Base-by-base conservation (phyloP, 306 rosid species). In the Geum urbanum region DNA sequence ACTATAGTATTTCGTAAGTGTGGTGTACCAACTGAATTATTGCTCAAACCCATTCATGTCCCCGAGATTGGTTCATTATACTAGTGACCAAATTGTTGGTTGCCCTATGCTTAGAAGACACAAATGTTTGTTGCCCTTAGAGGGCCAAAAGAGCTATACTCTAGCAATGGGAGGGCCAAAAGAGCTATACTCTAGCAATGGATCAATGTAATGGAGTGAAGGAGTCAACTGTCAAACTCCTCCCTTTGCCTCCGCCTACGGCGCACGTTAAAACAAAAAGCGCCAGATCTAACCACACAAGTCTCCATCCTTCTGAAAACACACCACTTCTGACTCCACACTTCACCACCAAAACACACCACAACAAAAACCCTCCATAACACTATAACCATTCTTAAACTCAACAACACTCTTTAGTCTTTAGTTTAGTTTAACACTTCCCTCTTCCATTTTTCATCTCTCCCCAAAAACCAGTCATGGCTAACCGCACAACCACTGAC, bases 181-280 rank as follows among this genome's bases (percentile, higher is more conserved):
- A 53, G 0, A 39, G 96, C 86, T 90, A 27, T 27, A 27, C 32
- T 54, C 4, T 54, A 32, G 41, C 11, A 9, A 24, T 27, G 40
- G 18, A 6, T 8, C 18, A 7, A 14, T 3, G 15, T 1, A n/a
- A 3, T 43, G 76, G 39, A 46, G 78, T 27, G 39, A 46, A 76
- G 58, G 0, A 39, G 96, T 89, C 92, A 78, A 78, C 55, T 80
- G 85, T 84, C 92, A 87, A 71, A 72, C 2, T 15, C 41, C 54
- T 12, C 44, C 68, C 56, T 62, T 65, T 69, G 55, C 76, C 78
- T 75, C 78, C 71, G 76, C 71, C 11, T 6, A n/a, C 73, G 78
- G 82, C 82, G 86, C 88, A 78, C 72, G 67, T 46, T 67, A 54
- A 64, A 78, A 79, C 64, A 47, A 59, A 78, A 56, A 56, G 66